Evolutionary conservation across 2,329 filamentous ascomycete genomes (phyloP).

Genomic region (Chalaropsis thielavioides): DNA sequence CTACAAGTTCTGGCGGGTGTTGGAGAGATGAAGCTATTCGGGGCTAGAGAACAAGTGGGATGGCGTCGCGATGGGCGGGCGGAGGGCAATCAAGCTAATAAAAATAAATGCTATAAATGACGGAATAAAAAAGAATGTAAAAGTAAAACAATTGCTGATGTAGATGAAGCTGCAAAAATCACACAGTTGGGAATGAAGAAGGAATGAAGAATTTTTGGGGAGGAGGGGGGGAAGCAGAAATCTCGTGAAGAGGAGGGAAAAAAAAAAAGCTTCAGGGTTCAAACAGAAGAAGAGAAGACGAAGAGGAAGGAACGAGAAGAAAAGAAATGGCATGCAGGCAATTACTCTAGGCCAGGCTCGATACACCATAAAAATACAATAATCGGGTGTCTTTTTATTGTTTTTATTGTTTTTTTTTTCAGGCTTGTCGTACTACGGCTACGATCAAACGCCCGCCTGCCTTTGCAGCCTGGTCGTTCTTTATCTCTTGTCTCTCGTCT

Average conservation of each 20-base stretch:
- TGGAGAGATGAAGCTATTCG: not conserved
- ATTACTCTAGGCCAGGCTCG: not conserved
- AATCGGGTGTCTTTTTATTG: not conserved
- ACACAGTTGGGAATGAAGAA: not conserved
- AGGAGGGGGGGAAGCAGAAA: not conserved
- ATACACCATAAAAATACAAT: not conserved
- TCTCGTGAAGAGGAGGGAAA: not conserved
- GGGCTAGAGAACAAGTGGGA: not conserved
- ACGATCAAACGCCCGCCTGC: not conserved
- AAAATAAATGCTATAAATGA: not conserved
- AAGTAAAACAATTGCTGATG: not conserved
- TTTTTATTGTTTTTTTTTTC: not conserved
- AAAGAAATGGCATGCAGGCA: not conserved
- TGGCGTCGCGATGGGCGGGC: not conserved
- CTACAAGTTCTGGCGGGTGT: not conserved
- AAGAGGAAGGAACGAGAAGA: not conserved
- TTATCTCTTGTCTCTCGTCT: not conserved
- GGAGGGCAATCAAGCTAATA: not conserved
- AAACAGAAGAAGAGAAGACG: not conserved
- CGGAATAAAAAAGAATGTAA: slow-evolving; percentile 4
- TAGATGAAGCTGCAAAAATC: not conserved
- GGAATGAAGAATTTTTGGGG: not conserved
- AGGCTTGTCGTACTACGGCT: not conserved
- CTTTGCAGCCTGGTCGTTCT: not conserved
- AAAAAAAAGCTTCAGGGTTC: not conserved